Evolutionary conservation across 1,139 yeast genomes (phyloP), one percentile per base, ranked within the genome.

Genomic region (Suhomyces bokatorum): DNA sequence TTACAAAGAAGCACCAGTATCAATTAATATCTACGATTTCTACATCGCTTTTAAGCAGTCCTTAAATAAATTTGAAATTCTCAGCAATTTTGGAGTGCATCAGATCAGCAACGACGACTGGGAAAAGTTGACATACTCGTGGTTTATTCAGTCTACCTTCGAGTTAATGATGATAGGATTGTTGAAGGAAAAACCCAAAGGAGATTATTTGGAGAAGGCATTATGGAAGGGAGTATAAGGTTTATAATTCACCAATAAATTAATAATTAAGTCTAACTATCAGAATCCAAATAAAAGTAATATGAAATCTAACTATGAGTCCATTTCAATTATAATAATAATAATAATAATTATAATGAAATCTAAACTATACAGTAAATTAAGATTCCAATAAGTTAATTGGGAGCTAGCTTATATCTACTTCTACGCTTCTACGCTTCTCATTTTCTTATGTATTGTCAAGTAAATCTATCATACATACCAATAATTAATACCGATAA

Each of bases 1-100:
- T 16, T 85, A 85, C 61, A 79, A 93, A 49, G 97, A 90, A 57
- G 93, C 97, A 0, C 87, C 89, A 24, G 73, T 83, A 2, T 69
- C 75, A 22, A 76, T 89, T 51, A 90, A 89, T 58, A 77, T 88
- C 40, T 86, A 77, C 63, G 97, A 90, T 56, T 87, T 86, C 57
- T 90, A 77, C 59, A 66, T 73, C 39, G 90, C 91, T 1, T 90
- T 88, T 66, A 80, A 77, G 56, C 80, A 75, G 47, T 68, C 82
- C 0, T 57, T 87, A 22, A 73, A 75, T 16, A 69, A 69, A 42
- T 57, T 60, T 0, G 62, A 65, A 14, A 58, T 82, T 1, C 48
- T 73, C 38, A 33, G 39, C 5, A 32, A 45, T 5, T 33, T 46
- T 2, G 32, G 17, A 8, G 8, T 5, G 3, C 16, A 17, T 7